Evolutionary conservation across 2,329 filamentous ascomycete genomes (phyloP), one percentile per base, ranked within the genome.

Genomic region (Cordyceps fumosorosea): DNA sequence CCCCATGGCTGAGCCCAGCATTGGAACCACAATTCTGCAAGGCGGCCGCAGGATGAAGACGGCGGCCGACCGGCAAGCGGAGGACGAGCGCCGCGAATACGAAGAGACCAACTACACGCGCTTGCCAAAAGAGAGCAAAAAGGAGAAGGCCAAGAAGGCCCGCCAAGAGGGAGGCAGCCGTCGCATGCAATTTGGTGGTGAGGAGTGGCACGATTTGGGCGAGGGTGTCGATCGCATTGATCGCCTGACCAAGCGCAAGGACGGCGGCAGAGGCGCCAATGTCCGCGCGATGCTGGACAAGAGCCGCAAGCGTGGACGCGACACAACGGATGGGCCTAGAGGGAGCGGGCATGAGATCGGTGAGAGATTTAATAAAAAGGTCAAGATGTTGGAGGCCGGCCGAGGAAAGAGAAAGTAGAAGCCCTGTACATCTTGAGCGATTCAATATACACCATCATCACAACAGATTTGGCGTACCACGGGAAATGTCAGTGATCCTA

Each of bases 71-170:
- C 84, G 90, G 62, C 86, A 86, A 65, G 85, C 86, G 47, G 93
- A 98, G 73, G 84, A 84, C 1, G 93, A 96, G 77, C 82, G 90
- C 61, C 84, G 84, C 63, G 85, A 89, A 54, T 99, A 97, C 77
- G 95, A 99, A 79, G 95, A 99, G 77, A 84, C 81, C 67, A 96
- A 99, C 77, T 93, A 97, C 70, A 86, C 91, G 18, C 90, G 95
- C 67, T 79, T 99, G 69, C 92, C 93, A 14, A 88, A 87, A 69
- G 85, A 90, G 74, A 90, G 86, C 77, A 98, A 96, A 82, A 96
- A 96, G 78, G 92, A 96, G 5, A 78, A 80, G 63, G 83, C 85
- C 54, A 88, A 89, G 78, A 86, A 84, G 73, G 76, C 74, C 50
- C 81, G 83, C 72, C 78, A 78, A 34, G 78, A 78, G 47, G 78